Evolutionary conservation across 2,329 filamentous ascomycete genomes (phyloP), one percentile per base, ranked within the genome.

Genomic region (Purpureocillium lavendulum): DNA sequence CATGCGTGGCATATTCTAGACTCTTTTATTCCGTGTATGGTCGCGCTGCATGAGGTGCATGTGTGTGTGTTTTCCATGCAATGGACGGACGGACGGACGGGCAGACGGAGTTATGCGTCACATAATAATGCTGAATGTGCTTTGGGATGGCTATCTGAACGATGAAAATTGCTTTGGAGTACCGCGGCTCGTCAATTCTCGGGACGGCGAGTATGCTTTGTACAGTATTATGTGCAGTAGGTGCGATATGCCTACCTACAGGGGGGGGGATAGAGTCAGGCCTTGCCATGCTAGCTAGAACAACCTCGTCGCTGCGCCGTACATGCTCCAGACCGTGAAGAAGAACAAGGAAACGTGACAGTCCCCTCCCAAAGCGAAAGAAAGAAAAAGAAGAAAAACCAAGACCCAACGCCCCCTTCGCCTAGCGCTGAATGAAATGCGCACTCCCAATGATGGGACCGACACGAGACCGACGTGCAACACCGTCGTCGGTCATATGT

Each of bases 321-420:
- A 28, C 26, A 16, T 30, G 35, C 35, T 30, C 4, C 35, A 2
- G 34, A 24, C 24, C 35, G 3, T 29, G 34, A 18, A n/a, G 6
- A 12, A 17, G 5, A n/a, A 16, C 14, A 11, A 10, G 10, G 29
- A 36, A 36, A 26, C 21, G 10, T 5, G 10, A 26, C 24, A 26
- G 26, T 24, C 35, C 26, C 35, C 18, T 30, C 34, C 11, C 34
- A 21, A n/a, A 36, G 34, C 34, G 14, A 15, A 14, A 30, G 30
- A 21, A 13, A 7, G 26, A 15, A 36, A 13, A 26, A 13, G 34
- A 43, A 48, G 35, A 41, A 16, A 40, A 36, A 51, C 21, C 21
- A 26, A 26, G 21, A 26, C 21, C 21, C 21, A 26, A 52, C 50
- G 40, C 49, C 50, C 24, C 41, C 43, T 46, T 54, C 49, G 48